Evolutionary conservation across 2,329 filamentous ascomycete species (phyloP).

Genomic region (Sclerotinia borealis): DNA sequence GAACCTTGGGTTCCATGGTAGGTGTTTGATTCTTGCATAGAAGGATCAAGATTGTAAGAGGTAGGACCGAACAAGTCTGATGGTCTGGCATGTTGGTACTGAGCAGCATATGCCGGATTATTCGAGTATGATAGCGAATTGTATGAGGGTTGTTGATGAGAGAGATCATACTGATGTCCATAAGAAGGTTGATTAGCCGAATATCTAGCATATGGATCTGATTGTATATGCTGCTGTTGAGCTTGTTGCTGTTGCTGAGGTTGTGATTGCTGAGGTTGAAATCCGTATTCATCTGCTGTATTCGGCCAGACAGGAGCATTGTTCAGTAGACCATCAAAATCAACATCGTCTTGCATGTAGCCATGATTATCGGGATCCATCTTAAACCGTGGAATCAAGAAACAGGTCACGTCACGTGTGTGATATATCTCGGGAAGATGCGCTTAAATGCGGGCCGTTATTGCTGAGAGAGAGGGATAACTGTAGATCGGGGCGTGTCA

Average conservation of each 20-base stretch:
- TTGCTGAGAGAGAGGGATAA: too few species aligned
- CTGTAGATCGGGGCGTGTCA: not conserved
- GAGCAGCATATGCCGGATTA: constrained; percentile 27
- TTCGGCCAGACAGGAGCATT: constrained; percentile 22
- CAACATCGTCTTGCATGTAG: constrained; percentile 25
- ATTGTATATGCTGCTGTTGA: constrained; percentile 4
- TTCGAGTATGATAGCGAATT: constrained; percentile 19
- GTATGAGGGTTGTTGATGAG: constrained; percentile 25
- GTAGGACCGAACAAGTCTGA: constrained; percentile 25
- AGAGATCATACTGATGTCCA: constrained; percentile 20
- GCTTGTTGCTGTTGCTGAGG: not conserved
- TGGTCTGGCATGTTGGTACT: constrained; percentile 25
- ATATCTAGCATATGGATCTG: constrained; percentile 25
- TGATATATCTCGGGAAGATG: not conserved
- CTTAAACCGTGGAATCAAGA: not conserved
- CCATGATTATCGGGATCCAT: constrained; percentile 30
- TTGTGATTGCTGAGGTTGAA: constrained; percentile 17
- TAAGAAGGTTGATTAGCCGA: constrained; percentile 19
- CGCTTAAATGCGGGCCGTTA: not conserved
- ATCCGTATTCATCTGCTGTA: constrained; percentile 21
- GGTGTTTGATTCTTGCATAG: constrained; percentile 21
- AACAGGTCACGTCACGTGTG: not conserved
- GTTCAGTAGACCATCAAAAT: constrained; percentile 28
- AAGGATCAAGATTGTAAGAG: constrained; percentile 25
- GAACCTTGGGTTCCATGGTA: constrained; percentile 24